Conservation (phyloP, 495 filamentous ascomycete genomes). For the Alectoria sarmentosa region DNA sequence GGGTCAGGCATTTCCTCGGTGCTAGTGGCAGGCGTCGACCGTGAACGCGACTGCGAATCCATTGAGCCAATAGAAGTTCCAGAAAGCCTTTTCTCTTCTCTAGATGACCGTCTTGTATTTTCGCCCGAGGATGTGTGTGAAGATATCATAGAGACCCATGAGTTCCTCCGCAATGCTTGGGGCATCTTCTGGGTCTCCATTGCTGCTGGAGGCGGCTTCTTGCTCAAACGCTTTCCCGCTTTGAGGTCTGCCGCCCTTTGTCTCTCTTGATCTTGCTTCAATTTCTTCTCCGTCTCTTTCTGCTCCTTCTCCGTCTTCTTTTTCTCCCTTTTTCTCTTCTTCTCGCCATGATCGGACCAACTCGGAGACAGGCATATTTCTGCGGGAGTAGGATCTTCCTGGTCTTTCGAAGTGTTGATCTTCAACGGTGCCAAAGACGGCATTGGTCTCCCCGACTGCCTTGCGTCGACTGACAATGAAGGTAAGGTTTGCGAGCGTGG, state of each 20-base stretch:
- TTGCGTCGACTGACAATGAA: constrained; percentile 7
- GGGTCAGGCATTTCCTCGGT: constrained; percentile 9
- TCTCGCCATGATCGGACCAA: constrained; percentile 28
- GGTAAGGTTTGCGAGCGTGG: constrained; percentile 23
- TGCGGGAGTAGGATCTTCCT: constrained; percentile 1
- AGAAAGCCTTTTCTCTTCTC: constrained; percentile 23
- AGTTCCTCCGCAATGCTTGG: constrained; percentile 23
- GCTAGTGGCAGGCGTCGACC: constrained; percentile 22
- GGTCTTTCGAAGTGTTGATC: constrained; percentile 9
- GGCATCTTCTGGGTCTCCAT: constrained; percentile 31
- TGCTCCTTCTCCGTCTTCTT: constrained; percentile 24
- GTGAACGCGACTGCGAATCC: constrained; percentile 17
- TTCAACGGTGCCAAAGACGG: constrained; percentile 8
- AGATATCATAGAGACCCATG: constrained; percentile 22
- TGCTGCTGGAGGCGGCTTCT: constrained; percentile 28
- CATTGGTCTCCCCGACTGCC: constrained; percentile 6
- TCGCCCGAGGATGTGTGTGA: constrained; percentile 22
- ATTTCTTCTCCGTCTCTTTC: constrained; percentile 21
- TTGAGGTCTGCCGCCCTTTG: constrained; percentile 16
- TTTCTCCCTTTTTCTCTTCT: constrained; percentile 23
- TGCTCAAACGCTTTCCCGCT: constrained; percentile 24
- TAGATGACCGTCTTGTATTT: constrained; percentile 18
- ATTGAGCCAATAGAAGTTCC: constrained; percentile 21
- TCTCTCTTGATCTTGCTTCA: constrained; percentile 24
- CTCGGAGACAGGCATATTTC: constrained; percentile 28